Evolutionary conservation across 345 rosid genomes (phyloP).

Genomic region (Populus simonii): DNA sequence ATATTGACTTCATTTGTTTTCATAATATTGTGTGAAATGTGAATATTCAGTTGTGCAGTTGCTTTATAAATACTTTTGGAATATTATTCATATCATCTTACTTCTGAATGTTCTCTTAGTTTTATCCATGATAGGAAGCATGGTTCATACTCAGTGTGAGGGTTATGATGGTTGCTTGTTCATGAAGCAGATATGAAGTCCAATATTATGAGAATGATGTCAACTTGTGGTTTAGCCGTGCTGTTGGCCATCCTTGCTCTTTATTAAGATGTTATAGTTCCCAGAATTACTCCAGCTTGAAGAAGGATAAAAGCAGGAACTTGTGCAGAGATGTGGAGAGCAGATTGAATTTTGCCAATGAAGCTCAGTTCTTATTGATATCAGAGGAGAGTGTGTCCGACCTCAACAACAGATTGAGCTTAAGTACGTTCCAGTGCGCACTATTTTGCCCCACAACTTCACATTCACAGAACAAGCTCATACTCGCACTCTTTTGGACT

Average conservation of each 20-base stretch:
- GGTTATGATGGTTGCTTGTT: conserved; percentile 10
- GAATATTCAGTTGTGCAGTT: background rate
- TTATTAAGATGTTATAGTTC: conserved; percentile 50
- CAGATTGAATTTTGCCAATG: conserved; percentile 73
- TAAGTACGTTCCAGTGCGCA: conserved; percentile 38
- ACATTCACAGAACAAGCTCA: background rate
- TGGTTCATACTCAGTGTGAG: background rate
- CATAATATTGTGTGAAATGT: no score
- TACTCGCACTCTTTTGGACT: background rate
- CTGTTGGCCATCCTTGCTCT: conserved; percentile 67
- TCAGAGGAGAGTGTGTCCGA: conserved; percentile 82
- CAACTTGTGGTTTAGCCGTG: conserved; percentile 74
- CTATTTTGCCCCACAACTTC: background rate
- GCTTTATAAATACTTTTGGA: background rate
- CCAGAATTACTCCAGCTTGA: conserved; percentile 28
- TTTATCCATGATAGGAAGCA: background rate
- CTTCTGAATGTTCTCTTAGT: background rate
- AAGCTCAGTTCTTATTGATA: conserved; percentile 83
- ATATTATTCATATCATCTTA: background rate
- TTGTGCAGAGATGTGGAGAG: conserved; percentile 62
- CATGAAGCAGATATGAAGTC: conserved; percentile 50
- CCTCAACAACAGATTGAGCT: conserved; percentile 56
- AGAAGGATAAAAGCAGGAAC: conserved; percentile 35
- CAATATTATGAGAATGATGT: conserved; percentile 47
- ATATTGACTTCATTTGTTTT: no score